Evolutionary conservation across 2,329 filamentous ascomycete genomes (phyloP), one percentile per base, ranked within the genome.

Genomic region (Dichotomopilus funicola): DNA sequence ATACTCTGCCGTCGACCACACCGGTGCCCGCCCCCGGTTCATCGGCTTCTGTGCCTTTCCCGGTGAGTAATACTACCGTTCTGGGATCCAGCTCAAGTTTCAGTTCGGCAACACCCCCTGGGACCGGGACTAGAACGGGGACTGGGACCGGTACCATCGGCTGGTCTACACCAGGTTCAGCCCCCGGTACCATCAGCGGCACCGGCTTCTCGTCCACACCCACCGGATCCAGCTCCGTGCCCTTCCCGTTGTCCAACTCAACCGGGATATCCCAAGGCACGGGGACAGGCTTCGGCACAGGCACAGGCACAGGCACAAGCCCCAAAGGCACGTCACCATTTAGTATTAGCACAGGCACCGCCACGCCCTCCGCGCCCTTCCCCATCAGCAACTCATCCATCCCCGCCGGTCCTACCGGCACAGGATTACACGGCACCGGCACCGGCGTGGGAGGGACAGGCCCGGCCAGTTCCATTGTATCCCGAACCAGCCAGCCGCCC

Each of bases 161-260:
- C 9, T 10, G 31, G 38, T 33, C 34, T 11, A 12, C 53, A 6
- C 35, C 56, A 10, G 35, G 49, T 7, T 34, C 34, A 27, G 19
- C 19, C 19, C 19, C 19, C 2, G 19, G 19, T 42, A 42, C 40
- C 6, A 13, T n/a, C 6, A 42, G 11, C 6, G 40, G 11, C 11
- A 6, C 11, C 3, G 6, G 11, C 13, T 2, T 42, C 33, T 35
- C 19, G 11, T 13, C 8, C 7, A 36, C 38, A 7, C 34, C n/a
- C 19, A 51, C 42, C 5, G 19, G 34, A 8, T 49, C 57, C 7
- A 44, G n/a, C 33, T 51, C 54, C 2, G 41, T 44, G 19, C 58
- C 58, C 11, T 57, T 50, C 31, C 52, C 51, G 11, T 19, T 59
- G 12, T 48, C 51, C n/a, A 57, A 58, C 49, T 47, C 36, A 12